Evolutionary conservation across 148 eudicot genomes (phyloP), one percentile per base, ranked within the genome.

Genomic region (Chenopodium album): DNA sequence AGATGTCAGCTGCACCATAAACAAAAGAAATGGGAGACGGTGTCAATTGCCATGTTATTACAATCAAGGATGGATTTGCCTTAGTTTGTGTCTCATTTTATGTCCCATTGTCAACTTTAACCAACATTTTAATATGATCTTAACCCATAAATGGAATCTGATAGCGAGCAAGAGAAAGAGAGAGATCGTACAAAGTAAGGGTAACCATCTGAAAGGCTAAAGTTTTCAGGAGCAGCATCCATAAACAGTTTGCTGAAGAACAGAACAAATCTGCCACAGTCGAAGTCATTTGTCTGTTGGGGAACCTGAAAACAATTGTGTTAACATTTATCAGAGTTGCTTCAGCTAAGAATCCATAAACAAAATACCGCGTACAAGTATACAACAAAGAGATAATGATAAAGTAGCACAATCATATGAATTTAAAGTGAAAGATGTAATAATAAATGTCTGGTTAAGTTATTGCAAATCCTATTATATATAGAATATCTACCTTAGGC

Each of bases 401-500:
- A 7, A 9, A 14, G 6, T 22, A 4, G 19, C 10, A 31, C 5
- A 29, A 32, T 32, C 44, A 69, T 69, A 69, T 31, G 1, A 9
- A 41, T 41, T 41, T 41, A 41, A 9, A 64, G 68, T 65, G 23
- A 1, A 65, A 26, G 69, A 65, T 26, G 4, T 65, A 63, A 7
- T 22, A 22, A 63, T 22, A 63, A 20, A 22, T 20, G 7, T 63
- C 12, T 48, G 52, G 3, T 48, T 9, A 48, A 41, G 44, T 41
- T 34, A 34, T 34, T 34, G 37, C 4, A 34, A 34, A 2, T 34
- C 37, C 37, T 34, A 1, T 10, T 31, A 14, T 29, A 50, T 31
- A 14, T 29, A 50, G 20, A 64, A 23, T 3, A 73, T 67, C 41
- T 72, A 91, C 97, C 97, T 92, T 87, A 16, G 96, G 97, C 80